Evolutionary conservation across 1,139 yeast genomes (phyloP), one percentile per base, ranked within the genome.

Genomic region (Diutina neorugosa): DNA sequence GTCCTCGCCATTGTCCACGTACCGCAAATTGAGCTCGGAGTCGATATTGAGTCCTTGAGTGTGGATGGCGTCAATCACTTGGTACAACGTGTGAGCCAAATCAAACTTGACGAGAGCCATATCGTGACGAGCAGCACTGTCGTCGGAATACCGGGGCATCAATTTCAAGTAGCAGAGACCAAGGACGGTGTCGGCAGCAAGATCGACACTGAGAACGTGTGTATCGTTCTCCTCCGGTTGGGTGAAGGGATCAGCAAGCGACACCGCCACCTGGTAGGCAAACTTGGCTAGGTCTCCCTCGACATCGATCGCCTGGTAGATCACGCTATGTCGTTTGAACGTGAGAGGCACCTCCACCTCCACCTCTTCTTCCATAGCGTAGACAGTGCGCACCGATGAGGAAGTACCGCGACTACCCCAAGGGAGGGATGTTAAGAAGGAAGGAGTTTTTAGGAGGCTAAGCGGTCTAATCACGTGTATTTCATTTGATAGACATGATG

Each of bases 171-270:
- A 65, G 43, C 65, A 59, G 18, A 79, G 62, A 0, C 80, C 80
- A 6, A 84, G 68, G 20, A 79, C 67, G 50, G 81, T 59, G 56
- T 80, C 80, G 4, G 85, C 73, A 4, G 83, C 59, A 8, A 73
- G 63, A 55, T 81, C 82, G 11, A 84, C 65, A 31, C 88, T 81
- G 18, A 82, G 67, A 0, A 81, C 65, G 34, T 69, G 64, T 1
- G 66, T 62, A 21, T 81, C 83, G n/a, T 74, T 74, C 41, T 84
- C 86, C 47, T 77, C 76, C 0, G 91, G 90, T 57, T 82, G 89
- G 1, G 88, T 81, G 59, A 74, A 69, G 3, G 88, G 87, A 62
- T 84, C 89, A 54, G 83, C 77, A 44, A 84, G 63, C 1, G 80
- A 69, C 3, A 78, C 68, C 2, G 74, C 61, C 12, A 70, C 63